phyloP scores from a whole-genome alignment of 2,329 filamentous ascomycete species.

The Nemania sp. region DNA sequence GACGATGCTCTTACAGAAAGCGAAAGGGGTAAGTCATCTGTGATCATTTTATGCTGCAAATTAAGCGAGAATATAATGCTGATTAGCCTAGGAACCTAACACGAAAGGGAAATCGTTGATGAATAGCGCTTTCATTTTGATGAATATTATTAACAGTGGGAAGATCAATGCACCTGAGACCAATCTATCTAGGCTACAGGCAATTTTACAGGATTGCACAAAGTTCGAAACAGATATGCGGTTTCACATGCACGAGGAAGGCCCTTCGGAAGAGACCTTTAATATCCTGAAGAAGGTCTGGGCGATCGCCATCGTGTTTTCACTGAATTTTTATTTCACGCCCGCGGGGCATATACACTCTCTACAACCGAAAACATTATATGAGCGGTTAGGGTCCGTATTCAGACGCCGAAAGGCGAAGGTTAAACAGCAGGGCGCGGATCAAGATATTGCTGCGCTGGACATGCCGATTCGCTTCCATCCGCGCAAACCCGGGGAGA shows the following conservation, averaged over 20 bases:
- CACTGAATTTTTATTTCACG: not conserved
- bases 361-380: not conserved
- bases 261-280: not conserved
- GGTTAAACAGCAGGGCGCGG: not conserved
- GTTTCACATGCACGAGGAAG: not conserved
- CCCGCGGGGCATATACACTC: not conserved
- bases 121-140: not conserved
- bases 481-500: not conserved
- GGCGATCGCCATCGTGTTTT: not conserved
- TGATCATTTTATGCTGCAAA: not conserved
- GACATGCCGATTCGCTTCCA: not conserved
- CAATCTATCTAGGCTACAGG: not conserved
- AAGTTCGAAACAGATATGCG: not conserved
- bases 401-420: not conserved
- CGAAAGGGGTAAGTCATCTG: not conserved
- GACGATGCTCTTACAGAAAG: not conserved
- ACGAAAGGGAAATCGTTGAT: too few species aligned
- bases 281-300: not conserved
- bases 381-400: not conserved
- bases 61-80: not conserved
- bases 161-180: not conserved
- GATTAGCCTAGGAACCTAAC: not conserved
- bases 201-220: not conserved
- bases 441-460: not conserved
- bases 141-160: not conserved